These are phyloP conservation scores for Penicillium brevicompactum DNA, from an alignment of 2,329 filamentous ascomycete species.

Conservation along the genomic window DNA sequence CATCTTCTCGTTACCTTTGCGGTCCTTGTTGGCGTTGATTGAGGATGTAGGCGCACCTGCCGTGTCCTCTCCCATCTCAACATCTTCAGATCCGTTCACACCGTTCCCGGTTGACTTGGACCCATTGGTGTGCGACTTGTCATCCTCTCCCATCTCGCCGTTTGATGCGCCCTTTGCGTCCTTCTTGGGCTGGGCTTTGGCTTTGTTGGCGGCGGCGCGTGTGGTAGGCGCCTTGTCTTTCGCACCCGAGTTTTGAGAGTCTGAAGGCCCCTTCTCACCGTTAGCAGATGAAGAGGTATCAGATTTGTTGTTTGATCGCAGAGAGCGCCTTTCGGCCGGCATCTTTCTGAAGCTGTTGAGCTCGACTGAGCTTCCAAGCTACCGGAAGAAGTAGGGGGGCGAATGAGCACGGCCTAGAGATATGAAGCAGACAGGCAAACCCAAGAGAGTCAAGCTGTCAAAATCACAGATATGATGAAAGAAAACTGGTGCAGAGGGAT, in stretches of 20 bases:
- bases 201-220: constrained; percentile 46
- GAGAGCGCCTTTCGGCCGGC: constrained; percentile 50
- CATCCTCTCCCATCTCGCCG: constrained; percentile 68
- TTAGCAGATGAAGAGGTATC: constrained; percentile 50
- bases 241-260: constrained; percentile 46
- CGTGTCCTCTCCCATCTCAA: constrained; percentile 69
- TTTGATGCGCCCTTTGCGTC: constrained; percentile 40
- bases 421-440: constrained; percentile 14
- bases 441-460: constrained; percentile 12
- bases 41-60: constrained; percentile 52
- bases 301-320: constrained; percentile 51
- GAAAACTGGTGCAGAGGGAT: constrained; percentile 16
- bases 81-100: constrained; percentile 66
- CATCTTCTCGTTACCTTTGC: constrained; percentile 76
- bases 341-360: constrained; percentile 43
- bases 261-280: constrained; percentile 48
- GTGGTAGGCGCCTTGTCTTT: constrained; percentile 48
- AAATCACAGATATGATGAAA: constrained; percentile 18
- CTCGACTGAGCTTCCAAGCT: constrained; percentile 34
- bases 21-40: constrained; percentile 64
- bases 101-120: constrained; percentile 71
- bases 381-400: constrained; percentile 31
- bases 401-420: constrained; percentile 18
- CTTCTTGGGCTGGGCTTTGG: constrained; percentile 40
- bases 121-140: constrained; percentile 68